These are phyloP conservation scores for Fragaria vesca DNA, from an alignment of 306 rosid genomes.

Conservation along the genomic window DNA sequence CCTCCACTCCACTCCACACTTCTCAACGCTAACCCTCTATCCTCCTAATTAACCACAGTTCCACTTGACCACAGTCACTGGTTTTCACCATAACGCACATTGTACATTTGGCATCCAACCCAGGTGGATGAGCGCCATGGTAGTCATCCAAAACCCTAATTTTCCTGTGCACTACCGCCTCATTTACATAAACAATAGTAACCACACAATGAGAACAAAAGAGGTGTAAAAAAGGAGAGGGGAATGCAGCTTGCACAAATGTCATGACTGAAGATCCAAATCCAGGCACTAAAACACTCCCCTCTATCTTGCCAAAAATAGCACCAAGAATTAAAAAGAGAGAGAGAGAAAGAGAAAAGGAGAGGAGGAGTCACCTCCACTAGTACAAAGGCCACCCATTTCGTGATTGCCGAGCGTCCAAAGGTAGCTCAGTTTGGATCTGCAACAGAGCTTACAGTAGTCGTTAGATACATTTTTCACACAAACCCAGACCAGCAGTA, in stretches of 20 bases:
- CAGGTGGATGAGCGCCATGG: conserved; percentile 13
- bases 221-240: conserved; percentile 24
- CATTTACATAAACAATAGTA: conserved; percentile 30
- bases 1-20: conserved; percentile 41
- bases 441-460: conserved; percentile 22
- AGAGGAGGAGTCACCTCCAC: conserved; percentile 1
- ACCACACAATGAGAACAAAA: conserved; percentile 26
- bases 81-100: conserved; percentile 13
- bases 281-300: conserved; percentile 3
- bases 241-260: conserved; percentile 77
- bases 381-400: conserved; percentile 36
- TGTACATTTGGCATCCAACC: conserved; percentile 49
- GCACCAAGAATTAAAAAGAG: background rate
- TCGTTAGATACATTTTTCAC: background rate
- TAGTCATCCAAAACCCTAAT: conserved; percentile 22
- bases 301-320: conserved; percentile 32
- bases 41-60: conserved; percentile 21
- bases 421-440: conserved; percentile 26
- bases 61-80: background rate
- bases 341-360: conserved; percentile 26
- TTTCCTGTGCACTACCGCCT: conserved; percentile 4
- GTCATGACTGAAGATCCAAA: conserved; percentile 45
- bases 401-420: conserved; percentile 82
- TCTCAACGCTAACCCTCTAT: conserved; percentile 33
- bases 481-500: conserved; percentile 5